These are phyloP conservation scores for Candolleomyces efflorescens DNA, from an alignment of 768 basidiomycete species.

Conservation along the genomic window DNA sequence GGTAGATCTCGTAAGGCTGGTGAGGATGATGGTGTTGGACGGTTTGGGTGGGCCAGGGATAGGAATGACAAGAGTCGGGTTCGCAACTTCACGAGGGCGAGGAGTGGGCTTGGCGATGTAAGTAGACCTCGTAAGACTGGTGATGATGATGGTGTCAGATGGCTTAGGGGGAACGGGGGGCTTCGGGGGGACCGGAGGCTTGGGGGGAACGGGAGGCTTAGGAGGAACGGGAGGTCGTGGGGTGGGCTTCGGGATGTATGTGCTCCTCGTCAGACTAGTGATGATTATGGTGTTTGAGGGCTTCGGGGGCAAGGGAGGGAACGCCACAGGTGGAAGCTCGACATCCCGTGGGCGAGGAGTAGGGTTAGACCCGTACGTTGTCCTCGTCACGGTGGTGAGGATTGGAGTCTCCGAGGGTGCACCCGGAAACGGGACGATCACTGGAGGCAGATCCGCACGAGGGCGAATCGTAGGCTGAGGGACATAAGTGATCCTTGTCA, in stretches of 20 bases:
- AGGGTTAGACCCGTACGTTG: background rate
- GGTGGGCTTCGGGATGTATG: background rate
- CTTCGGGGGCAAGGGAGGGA: background rate
- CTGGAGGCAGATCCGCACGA: background rate
- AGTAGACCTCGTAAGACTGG: background rate
- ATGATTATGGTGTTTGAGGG: background rate
- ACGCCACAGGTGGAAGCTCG: background rate
- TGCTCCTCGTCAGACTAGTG: background rate
- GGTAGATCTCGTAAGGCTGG: background rate
- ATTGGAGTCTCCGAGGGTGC: background rate
- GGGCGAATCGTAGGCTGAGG: background rate
- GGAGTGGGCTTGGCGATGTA: background rate
- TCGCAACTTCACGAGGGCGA: background rate
- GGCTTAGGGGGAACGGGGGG: background rate
- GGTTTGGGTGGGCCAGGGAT: background rate
- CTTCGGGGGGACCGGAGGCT: background rate
- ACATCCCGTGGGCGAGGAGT: background rate
- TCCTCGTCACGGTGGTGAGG: background rate
- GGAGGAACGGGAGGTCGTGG: background rate
- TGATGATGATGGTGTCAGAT: slow-evolving; percentile 1
- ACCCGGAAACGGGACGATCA: background rate
- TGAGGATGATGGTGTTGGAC: slow-evolving; percentile 1
- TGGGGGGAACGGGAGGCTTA: background rate
- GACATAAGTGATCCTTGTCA: background rate
- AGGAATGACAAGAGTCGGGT: background rate